Base-by-base conservation (phyloP, 2,329 filamentous ascomycete species). In the Seiridium unicorne region DNA sequence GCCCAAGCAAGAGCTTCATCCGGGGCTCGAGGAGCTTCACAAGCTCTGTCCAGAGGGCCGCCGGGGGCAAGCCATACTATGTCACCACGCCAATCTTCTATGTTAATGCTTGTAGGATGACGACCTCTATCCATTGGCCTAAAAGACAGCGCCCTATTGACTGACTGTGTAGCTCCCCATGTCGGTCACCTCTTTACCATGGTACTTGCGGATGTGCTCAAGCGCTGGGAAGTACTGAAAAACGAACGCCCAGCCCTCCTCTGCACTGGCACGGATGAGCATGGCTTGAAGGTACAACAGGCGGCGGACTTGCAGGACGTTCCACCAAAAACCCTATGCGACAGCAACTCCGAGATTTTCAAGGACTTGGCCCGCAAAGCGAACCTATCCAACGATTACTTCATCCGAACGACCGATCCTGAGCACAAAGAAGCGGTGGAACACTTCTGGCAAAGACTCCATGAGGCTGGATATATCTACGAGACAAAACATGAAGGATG, bases 21-120 rank as follows among this genome's bases (percentile, higher is more conserved):
- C 36, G 34, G 51, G 44, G 51, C 36, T 55, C 51, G 13, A 57
- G 46, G 42, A 62, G 44, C 55, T 58, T 55, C 35, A 69, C 60
- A 58, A 67, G 62, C 59, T 13, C 59, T 44, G 57, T 58, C 53
- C 54, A 57, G n/a, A 53, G 18, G 13, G 62, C 62, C 47, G 34
- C 44, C 47, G 54, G 60, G 34, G 64, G 62, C 48, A 98, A 98
- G 79, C 93, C 94, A 7, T 97, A 89, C 79, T 99, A 98, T 80
- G 83, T 97, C 69, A 98, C 95, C 4, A 96, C 93, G 7, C 95
- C 95, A 2, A 99, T 99, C 61, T 99, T 98, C 80, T 99, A 99
- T 76, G 95, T 99, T 79, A 99, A 99, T 84, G 92, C 93, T 59
- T 88, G 92, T 93, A 79, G 67, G 79, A 65, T 11, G 13, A 10